phyloP scores from a whole-genome alignment of 805 yeast species.

The Cyberlindnera maritima region DNA sequence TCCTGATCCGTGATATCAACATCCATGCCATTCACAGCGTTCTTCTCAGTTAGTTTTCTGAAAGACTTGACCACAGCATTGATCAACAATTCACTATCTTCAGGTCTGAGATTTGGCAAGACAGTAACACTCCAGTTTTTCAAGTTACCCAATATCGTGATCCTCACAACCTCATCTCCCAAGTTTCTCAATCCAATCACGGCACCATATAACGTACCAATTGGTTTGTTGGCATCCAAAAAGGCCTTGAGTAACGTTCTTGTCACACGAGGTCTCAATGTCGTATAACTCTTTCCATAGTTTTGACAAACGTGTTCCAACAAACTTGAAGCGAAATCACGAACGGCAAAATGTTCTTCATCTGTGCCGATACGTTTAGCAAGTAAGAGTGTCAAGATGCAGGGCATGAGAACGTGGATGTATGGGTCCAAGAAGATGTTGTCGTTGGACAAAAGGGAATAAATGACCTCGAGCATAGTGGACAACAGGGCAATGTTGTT shows the following conservation, averaged over 20 bases:
- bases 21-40: slow-evolving; percentile 34
- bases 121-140: slow-evolving; percentile 74
- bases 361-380: slow-evolving; percentile 79
- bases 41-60: slow-evolving; percentile 36
- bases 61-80: slow-evolving; percentile 55
- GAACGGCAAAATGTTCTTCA: slow-evolving; percentile 48
- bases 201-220: slow-evolving; percentile 92
- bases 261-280: slow-evolving; percentile 90
- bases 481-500: slow-evolving; percentile 66
- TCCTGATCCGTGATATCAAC: slow-evolving; percentile 36
- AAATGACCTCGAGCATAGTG: slow-evolving; percentile 86
- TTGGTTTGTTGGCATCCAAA: slow-evolving; percentile 75
- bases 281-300: slow-evolving; percentile 82
- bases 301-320: slow-evolving; percentile 73
- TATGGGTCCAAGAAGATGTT: slow-evolving; percentile 92
- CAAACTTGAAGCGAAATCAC: slow-evolving; percentile 86
- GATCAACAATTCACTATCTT: slow-evolving; percentile 48
- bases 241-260: slow-evolving; percentile 90
- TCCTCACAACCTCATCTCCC: slow-evolving; percentile 85
- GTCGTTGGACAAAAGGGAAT: slow-evolving; percentile 77
- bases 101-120: slow-evolving; percentile 35
- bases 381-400: slow-evolving; percentile 80
- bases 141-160: slow-evolving; percentile 80
- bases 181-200: slow-evolving; percentile 78
- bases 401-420: slow-evolving; percentile 96